phyloP scores from a whole-genome alignment of 169 alveolate species.

The Eimeria falciformis region DNA sequence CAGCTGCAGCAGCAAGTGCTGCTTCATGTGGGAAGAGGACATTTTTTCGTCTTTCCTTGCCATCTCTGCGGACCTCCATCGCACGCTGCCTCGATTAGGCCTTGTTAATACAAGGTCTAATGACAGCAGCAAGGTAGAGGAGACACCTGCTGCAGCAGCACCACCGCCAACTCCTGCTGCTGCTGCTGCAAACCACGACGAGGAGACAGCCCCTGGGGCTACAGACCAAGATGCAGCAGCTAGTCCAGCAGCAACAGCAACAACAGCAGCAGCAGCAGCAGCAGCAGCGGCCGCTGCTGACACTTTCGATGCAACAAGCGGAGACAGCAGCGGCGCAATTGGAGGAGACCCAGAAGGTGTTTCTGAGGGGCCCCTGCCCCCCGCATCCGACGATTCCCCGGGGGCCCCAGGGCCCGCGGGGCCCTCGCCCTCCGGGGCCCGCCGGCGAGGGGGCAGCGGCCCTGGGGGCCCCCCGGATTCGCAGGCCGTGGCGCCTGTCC shows the following conservation, averaged over 20 bases:
- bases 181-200: slow-evolving; percentile 16
- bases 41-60: background rate
- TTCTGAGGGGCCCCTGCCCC: no score
- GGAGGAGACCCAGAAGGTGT: no score
- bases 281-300: slow-evolving; percentile 5
- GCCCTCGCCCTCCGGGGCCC: slow-evolving; percentile 6
- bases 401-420: slow-evolving; percentile 7
- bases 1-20: slow-evolving; percentile 30
- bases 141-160: slow-evolving; percentile 27
- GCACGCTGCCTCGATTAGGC: background rate
- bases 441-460: background rate
- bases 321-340: background rate
- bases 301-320: no score
- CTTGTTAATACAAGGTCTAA: slow-evolving; percentile 15
- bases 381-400: background rate
- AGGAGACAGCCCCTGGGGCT: background rate
- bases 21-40: slow-evolving; percentile 13
- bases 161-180: background rate
- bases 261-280: slow-evolving; percentile 34
- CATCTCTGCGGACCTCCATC: slow-evolving; percentile 35
- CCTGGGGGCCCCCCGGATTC: background rate
- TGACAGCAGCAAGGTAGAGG: slow-evolving; percentile 6
- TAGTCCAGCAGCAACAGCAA: background rate
- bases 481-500: slow-evolving; percentile 73
- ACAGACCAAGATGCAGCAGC: background rate